A percentile compares a stretch with the other conserved stretches of the same genome.
Evolutionary conservation across 176 grass and related monocot genomes (phyloP).

Genomic region (Saccharum officinarum): DNA sequence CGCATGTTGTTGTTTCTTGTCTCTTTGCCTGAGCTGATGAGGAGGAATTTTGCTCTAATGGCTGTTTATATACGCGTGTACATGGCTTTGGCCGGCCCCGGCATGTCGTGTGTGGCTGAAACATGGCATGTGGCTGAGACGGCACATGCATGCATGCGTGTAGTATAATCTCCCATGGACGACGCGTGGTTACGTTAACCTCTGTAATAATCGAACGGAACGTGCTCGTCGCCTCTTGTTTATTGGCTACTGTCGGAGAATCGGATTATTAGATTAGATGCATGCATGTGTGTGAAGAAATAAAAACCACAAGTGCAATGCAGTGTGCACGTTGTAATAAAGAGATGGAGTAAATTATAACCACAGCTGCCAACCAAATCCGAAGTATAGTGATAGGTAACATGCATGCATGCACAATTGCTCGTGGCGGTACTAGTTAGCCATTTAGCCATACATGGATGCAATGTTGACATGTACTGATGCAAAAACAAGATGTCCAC

Average conservation of each 20-base stretch:
- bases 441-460: too few relatives aligned
- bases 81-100: not conserved
- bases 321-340: not conserved
- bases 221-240: not conserved
- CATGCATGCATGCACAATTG: not conserved
- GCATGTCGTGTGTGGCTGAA: not conserved
- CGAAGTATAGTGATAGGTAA: not conserved
- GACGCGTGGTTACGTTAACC: not conserved
- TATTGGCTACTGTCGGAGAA: not conserved
- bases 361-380: not conserved
- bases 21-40: not conserved
- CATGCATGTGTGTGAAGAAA: not conserved
- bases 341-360: not conserved
- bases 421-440: too few relatives aligned
- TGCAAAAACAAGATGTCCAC: too few relatives aligned
- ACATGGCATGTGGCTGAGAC: slow-evolving; percentile 6
- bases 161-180: not conserved
- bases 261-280: not conserved
- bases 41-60: not conserved
- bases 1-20: slow-evolving; percentile 34
- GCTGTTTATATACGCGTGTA: slow-evolving; percentile 4
- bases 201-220: not conserved
- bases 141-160: not conserved
- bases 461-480: too few relatives aligned
- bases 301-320: slow-evolving; percentile 15